These are phyloP conservation scores for Cardamine resedifolia DNA, from an alignment of 345 rosid species.

Conservation along the genomic window DNA sequence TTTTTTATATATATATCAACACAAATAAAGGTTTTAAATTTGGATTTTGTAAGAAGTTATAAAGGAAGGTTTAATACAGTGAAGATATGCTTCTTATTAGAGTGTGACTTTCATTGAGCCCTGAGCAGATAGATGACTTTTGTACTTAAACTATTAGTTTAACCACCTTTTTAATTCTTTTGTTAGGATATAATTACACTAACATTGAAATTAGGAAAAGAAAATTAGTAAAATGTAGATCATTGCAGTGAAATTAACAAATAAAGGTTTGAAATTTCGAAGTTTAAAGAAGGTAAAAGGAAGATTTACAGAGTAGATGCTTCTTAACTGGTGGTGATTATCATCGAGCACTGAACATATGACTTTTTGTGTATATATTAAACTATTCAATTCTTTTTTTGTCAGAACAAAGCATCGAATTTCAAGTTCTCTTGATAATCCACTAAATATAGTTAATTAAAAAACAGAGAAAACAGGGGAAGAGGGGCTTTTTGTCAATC, in stretches of 20 bases:
- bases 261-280: not conserved
- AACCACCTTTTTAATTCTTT: constrained; percentile 10
- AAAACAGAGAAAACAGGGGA: constrained; percentile 22
- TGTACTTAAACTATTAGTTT: not conserved
- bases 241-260: not conserved
- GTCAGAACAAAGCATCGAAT: constrained; percentile 33
- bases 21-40: not conserved
- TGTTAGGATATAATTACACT: not conserved
- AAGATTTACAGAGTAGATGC: constrained; percentile 2
- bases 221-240: not conserved
- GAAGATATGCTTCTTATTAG: not conserved
- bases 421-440: constrained; percentile 7
- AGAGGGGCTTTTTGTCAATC: constrained; percentile 20
- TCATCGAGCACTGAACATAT: constrained; percentile 18
- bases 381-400: not conserved
- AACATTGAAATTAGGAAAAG: not conserved
- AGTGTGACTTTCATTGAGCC: constrained; percentile 16
- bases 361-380: constrained; percentile 18
- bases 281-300: not conserved
- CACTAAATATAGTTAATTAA: not conserved
- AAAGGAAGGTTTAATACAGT: not conserved
- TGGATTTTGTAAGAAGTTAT: not conserved
- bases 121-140: constrained; percentile 3
- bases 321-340: constrained; percentile 9
- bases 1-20: no score